phyloP scores from a whole-genome alignment of 2,329 filamentous ascomycete genomes.

The Ophiostoma australiae region DNA sequence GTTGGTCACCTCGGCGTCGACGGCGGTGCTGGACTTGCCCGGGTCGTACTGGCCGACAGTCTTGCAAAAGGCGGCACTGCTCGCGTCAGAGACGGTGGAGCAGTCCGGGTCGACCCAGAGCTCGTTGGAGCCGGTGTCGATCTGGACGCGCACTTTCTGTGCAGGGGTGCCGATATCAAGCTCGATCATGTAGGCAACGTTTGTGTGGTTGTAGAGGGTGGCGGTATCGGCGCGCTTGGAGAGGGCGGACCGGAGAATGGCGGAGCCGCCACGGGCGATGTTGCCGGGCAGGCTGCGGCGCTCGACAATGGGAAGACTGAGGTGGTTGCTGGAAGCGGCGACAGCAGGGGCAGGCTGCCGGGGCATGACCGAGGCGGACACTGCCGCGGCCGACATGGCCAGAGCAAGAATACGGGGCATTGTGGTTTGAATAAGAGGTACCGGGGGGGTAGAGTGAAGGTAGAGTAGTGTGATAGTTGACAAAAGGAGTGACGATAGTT shows the following conservation, averaged over 20 bases:
- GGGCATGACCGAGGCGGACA: conserved; percentile 20
- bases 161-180: conserved; percentile 47
- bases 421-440: neutral
- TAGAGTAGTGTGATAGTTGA: neutral
- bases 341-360: conserved; percentile 10
- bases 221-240: conserved; percentile 16
- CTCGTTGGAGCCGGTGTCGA: conserved; percentile 53
- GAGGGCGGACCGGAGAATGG: neutral
- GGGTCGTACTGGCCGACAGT: conserved; percentile 40
- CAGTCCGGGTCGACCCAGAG: conserved; percentile 57
- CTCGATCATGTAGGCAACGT: conserved; percentile 27
- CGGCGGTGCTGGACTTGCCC: conserved; percentile 35
- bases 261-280: neutral
- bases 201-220: conserved; percentile 25
- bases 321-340: neutral
- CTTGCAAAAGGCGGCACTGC: conserved; percentile 36
- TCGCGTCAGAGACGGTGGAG: conserved; percentile 39
- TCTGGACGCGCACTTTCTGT: conserved; percentile 45
- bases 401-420: conserved; percentile 22
- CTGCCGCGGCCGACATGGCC: conserved; percentile 21
- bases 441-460: neutral
- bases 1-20: conserved; percentile 31
- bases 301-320: conserved; percentile 24
- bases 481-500: neutral
- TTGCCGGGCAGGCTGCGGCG: conserved; percentile 13